A percentile compares a stretch with the other conserved stretches of the same genome.
Evolutionary conservation across 2,329 filamentous ascomycete genomes (phyloP).

Genomic region (Apiospora malaysiana): DNA sequence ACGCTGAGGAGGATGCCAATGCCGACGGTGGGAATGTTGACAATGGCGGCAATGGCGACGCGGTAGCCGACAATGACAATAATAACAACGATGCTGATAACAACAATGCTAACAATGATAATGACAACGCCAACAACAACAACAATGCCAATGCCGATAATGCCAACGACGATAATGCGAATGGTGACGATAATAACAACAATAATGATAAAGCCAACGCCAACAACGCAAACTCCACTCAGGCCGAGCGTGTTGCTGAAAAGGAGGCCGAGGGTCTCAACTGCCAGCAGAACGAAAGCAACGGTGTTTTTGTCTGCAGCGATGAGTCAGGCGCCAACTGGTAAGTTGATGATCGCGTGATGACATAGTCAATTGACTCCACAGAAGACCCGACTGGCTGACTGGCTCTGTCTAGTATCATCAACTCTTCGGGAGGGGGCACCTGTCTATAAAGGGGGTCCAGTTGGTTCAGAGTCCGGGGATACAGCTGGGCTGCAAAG

Average conservation of each 20-base stretch:
- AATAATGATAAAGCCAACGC: background rate
- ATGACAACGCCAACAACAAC: background rate
- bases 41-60: background rate
- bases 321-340: slow-evolving; percentile 1
- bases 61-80: background rate
- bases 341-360: background rate
- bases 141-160: background rate
- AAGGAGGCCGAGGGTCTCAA: background rate
- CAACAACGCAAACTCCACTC: background rate
- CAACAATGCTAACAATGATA: background rate
- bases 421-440: background rate
- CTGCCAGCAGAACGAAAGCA: background rate
- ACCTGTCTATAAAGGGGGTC: background rate
- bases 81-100: background rate
- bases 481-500: too few species aligned
- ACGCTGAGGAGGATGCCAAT: background rate
- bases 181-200: background rate
- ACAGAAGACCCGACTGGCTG: background rate
- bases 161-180: background rate
- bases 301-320: background rate
- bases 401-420: background rate
- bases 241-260: background rate
- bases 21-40: background rate
- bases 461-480: too few species aligned
- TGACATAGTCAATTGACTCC: background rate